These are phyloP conservation scores for Aspergillus tamarii DNA, from an alignment of 2,329 filamentous ascomycete species.

Conservation along the genomic window DNA sequence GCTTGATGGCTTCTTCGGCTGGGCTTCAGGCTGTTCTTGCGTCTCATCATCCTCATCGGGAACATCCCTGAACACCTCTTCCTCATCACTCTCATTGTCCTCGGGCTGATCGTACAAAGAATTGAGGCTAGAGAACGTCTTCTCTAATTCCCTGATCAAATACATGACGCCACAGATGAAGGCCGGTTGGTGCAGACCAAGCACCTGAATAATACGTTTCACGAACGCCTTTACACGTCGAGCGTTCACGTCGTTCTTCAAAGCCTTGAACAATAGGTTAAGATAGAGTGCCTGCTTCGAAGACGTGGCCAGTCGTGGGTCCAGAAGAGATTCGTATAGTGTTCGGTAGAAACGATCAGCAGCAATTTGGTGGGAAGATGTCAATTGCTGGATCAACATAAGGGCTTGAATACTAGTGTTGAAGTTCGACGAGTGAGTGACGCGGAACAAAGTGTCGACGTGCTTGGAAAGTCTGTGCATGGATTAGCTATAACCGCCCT, in stretches of 20 bases:
- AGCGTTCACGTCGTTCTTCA: constrained; percentile 88
- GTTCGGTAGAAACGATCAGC: constrained; percentile 93
- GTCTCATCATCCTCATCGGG: constrained; percentile 57
- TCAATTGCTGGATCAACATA: constrained; percentile 91
- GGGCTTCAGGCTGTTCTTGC: constrained; percentile 28
- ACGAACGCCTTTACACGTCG: constrained; percentile 94
- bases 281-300: constrained; percentile 96
- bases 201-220: constrained; percentile 86
- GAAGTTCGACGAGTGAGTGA: constrained; percentile 98
- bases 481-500: constrained; percentile 24
- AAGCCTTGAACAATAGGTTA: constrained; percentile 83
- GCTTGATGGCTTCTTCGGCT: constrained; percentile 35
- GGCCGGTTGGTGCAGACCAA: constrained; percentile 85
- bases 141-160: constrained; percentile 78
- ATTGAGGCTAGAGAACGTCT: constrained; percentile 77
- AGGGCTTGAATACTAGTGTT: constrained; percentile 97
- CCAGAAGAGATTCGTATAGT: constrained; percentile 90
- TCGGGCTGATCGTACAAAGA: constrained; percentile 81
- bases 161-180: constrained; percentile 95
- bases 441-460: constrained; percentile 89
- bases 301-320: constrained; percentile 82
- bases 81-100: constrained; percentile 69
- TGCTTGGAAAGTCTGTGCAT: constrained; percentile 73
- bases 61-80: constrained; percentile 71
- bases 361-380: constrained; percentile 75